These are phyloP conservation scores for Calocybe cyanea DNA, from an alignment of 768 basidiomycete species.

Conservation along the genomic window DNA sequence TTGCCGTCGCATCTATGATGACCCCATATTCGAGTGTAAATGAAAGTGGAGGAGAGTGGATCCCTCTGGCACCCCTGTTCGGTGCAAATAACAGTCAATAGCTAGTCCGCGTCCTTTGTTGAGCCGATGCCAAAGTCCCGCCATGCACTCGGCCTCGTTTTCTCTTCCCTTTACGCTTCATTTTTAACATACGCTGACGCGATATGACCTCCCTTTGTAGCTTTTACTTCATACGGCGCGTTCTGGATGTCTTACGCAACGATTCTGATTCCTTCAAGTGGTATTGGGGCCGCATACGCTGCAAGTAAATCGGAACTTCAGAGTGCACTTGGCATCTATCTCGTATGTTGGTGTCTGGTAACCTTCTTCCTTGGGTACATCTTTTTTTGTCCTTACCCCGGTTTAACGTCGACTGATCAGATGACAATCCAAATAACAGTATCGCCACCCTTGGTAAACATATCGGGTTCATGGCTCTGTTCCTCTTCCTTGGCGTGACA, in stretches of 20 bases:
- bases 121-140: neutral
- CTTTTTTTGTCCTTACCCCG: neutral
- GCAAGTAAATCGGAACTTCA: constrained; percentile 29
- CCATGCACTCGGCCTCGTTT: too few relatives aligned
- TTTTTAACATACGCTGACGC: neutral
- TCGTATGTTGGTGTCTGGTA: constrained; percentile 70
- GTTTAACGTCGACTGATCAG: neutral
- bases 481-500: constrained; percentile 34
- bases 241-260: constrained; percentile 86
- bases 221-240: constrained; percentile 79
- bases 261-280: constrained; percentile 67
- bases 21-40: neutral
- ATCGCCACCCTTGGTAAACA: constrained; percentile 36
- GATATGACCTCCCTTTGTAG: constrained; percentile 31
- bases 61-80: too few relatives aligned
- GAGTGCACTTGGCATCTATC: constrained; percentile 67
- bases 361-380: constrained; percentile 66
- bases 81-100: too few relatives aligned
- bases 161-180: neutral
- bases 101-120: neutral
- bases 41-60: neutral
- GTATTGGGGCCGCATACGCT: constrained; percentile 53
- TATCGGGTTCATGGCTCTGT: constrained; percentile 35
- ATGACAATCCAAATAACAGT: constrained; percentile 20
- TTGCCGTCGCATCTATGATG: neutral